These are phyloP conservation scores for Cordyceps militaris DNA, from an alignment of 2,329 filamentous ascomycete genomes.

Conservation along the genomic window DNA sequence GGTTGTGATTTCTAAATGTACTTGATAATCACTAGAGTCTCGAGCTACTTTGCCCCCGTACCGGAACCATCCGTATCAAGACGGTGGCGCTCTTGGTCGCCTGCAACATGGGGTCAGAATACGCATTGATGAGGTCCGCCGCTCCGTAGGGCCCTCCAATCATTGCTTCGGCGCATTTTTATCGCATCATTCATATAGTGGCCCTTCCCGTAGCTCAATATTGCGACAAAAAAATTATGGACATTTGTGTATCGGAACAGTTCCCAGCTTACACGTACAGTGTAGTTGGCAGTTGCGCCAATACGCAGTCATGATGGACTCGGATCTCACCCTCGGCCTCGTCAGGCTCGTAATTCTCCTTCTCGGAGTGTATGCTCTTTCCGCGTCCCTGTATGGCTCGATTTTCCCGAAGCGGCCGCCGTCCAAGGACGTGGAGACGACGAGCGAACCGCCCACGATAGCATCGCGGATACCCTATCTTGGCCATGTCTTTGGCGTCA, in stretches of 20 bases:
- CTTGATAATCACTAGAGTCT: not conserved
- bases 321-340: not conserved
- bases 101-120: not conserved
- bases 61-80: not conserved
- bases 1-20: not conserved
- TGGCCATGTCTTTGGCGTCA: conserved; percentile 2
- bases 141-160: conserved; percentile 3
- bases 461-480: not conserved
- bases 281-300: not conserved
- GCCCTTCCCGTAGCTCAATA: not conserved
- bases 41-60: not conserved
- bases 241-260: not conserved
- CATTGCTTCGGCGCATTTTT: not conserved
- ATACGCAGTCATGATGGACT: not conserved
- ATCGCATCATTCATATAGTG: not conserved
- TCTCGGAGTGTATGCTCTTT: not conserved
- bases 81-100: not conserved
- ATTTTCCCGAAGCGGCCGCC: not conserved
- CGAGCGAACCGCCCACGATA: conserved; percentile 7
- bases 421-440: not conserved
- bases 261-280: not conserved
- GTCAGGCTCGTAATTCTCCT: conserved; percentile 1
- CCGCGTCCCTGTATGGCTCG: not conserved
- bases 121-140: not conserved
- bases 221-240: not conserved